Evolutionary conservation across 1,284 basidiomycete genomes (phyloP).

Genomic region (Porogramme epimiltina): DNA sequence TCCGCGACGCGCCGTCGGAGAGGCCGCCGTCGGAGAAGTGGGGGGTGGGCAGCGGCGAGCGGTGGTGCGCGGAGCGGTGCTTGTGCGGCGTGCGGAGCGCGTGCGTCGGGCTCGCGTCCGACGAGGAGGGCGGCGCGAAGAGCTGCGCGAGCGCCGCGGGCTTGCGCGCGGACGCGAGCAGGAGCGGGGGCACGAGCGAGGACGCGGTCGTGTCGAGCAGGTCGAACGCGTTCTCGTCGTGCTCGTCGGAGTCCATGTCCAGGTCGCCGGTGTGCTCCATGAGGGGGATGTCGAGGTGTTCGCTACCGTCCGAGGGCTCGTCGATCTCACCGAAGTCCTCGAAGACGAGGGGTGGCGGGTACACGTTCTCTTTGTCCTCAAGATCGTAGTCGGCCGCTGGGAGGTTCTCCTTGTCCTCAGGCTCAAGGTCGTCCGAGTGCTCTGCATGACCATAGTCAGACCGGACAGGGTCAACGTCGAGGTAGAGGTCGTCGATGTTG

Average conservation of each 20-base stretch:
- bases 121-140: neutral
- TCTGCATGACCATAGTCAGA: slow-evolving; percentile 3
- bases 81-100: slow-evolving; percentile 25
- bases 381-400: slow-evolving; percentile 17
- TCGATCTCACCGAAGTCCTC: slow-evolving; percentile 1
- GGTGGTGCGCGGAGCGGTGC: slow-evolving; percentile 23
- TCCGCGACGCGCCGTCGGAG: slow-evolving; percentile 7
- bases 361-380: slow-evolving; percentile 23
- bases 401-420: slow-evolving; percentile 22
- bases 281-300: neutral
- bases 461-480: slow-evolving; percentile 21
- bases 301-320: neutral
- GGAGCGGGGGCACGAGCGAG: slow-evolving; percentile 8
- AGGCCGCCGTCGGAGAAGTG: slow-evolving; percentile 15
- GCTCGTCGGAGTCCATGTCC: slow-evolving; percentile 1
- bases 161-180: slow-evolving; percentile 11
- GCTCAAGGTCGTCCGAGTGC: slow-evolving; percentile 10
- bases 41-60: slow-evolving; percentile 21
- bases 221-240: slow-evolving; percentile 11
- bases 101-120: slow-evolving; percentile 4
- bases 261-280: too few relatives aligned
- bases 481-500: slow-evolving; percentile 28
- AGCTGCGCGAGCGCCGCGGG: slow-evolving; percentile 1
- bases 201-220: too few relatives aligned
- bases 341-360: slow-evolving; percentile 9